phyloP scores from a whole-genome alignment of 352 stramenopile genomes.

The Globisporangium cystogenes region DNA sequence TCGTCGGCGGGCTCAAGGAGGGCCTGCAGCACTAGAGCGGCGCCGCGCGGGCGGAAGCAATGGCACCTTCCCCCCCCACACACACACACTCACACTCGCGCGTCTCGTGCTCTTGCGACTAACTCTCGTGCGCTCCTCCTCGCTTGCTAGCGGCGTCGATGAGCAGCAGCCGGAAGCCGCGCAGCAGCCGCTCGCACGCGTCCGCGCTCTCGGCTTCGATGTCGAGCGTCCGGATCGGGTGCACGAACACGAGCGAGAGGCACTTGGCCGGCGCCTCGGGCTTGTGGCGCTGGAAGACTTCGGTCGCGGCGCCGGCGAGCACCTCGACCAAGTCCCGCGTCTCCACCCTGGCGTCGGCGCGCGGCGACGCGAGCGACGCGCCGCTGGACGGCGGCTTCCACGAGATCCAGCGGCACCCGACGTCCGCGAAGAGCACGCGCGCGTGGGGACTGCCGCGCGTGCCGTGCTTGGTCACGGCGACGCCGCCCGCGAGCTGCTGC shows the following conservation, averaged over 20 bases:
- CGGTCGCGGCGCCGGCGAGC: constrained; percentile 35
- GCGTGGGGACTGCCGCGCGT: constrained; percentile 34
- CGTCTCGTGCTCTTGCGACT: too few species aligned
- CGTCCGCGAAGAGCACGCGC: constrained; percentile 52
- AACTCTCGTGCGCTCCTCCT: constrained; percentile 8
- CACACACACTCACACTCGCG: too few species aligned
- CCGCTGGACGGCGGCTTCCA: constrained; percentile 33
- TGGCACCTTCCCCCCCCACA: too few species aligned
- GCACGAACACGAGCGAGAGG: constrained; percentile 66
- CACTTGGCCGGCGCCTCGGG: constrained; percentile 29
- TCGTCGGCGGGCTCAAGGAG: constrained; percentile 69
- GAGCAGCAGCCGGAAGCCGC: constrained; percentile 52
- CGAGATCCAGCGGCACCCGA: constrained; percentile 50
- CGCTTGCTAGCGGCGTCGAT: constrained; percentile 36
- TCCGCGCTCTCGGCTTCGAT: constrained; percentile 50
- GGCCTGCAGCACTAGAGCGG: constrained; percentile 25
- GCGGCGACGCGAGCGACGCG: constrained; percentile 25
- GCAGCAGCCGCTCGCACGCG: constrained; percentile 35
- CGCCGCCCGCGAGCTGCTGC: constrained; percentile 36
- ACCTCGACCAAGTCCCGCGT: constrained; percentile 49
- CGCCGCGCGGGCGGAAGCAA: neutral
- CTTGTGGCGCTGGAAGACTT: constrained; percentile 35
- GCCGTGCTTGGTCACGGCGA: constrained; percentile 55
- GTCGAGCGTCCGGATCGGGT: constrained; percentile 66
- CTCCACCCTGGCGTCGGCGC: constrained; percentile 40